Base-by-base conservation (phyloP, 2,329 filamentous ascomycete species). In the Westerdykella sp. region DNA sequence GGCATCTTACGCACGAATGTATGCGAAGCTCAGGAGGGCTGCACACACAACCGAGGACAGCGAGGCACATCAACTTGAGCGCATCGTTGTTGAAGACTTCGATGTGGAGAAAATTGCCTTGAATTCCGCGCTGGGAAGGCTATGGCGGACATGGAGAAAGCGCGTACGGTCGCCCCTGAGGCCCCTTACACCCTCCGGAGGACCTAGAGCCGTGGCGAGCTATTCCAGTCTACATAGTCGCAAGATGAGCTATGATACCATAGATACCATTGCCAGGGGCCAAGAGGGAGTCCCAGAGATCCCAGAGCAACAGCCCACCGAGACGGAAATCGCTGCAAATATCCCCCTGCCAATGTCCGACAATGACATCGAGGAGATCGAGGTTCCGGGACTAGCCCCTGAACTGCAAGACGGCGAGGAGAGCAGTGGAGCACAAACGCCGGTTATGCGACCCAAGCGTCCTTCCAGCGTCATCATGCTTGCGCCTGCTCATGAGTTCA, bases 61-160 rank as follows among this genome's bases (percentile, higher is more conserved):
- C 45, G 82, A 79, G 49, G 69, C 81, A 37, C 78, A 71, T 41
- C 69, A 70, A 15, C 73, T 78, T 34, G 81, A 87, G 49, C 79
- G 81, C 13, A 76, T 95, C 41, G 73, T 90, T n/a, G 83, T 98
- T 21, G 87, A 94, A 57, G 91, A 97, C 57, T 72, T 81, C 42
- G 93, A 98, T 62, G 87, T 96, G 76, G 93, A 97, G 62, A 87
- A 90, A 54, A 80, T 97, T 50, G 91, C 91, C 6, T 75, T 97
- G 47, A 94, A 95, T 61, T 79, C 89, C 44, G 90, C 87, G 2
- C 73, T 98, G 1, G 93, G 93, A 15, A 78, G 90, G 39, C 73
- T 97, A 35, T 98, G 93, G 93, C 81, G 93, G 55, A 85, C 87
- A 21, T 98, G 93, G 93, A 88, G 93, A 69, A 95, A 95, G 71